A percentile compares a stretch with the other conserved stretches of the same genome.
Evolutionary conservation across 768 basidiomycete genomes (phyloP).

Genomic region (Lentinula sp.): DNA sequence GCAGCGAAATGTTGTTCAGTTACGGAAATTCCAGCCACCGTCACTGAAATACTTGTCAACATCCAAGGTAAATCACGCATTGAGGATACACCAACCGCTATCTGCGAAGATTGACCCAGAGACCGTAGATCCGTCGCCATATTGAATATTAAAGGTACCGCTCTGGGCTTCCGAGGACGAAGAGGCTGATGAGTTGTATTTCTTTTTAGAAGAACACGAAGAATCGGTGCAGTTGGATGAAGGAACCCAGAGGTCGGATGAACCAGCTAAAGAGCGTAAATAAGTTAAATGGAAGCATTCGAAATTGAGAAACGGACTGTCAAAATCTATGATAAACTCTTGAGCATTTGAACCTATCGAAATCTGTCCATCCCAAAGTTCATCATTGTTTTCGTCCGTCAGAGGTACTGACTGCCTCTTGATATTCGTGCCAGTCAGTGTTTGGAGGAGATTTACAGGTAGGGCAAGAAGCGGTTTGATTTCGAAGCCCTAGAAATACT

Average conservation of each 20-base stretch:
- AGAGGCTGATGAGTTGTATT: background rate
- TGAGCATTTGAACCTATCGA: background rate
- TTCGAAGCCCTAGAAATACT: background rate
- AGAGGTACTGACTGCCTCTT: slow-evolving; percentile 25
- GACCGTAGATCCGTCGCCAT: background rate
- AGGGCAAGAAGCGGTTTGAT: background rate
- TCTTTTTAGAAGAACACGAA: background rate
- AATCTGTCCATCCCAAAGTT: slow-evolving; percentile 12
- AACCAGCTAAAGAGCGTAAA: background rate
- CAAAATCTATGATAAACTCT: background rate
- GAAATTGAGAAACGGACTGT: background rate
- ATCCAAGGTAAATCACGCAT: background rate
- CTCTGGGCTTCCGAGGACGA: background rate
- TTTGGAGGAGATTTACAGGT: background rate
- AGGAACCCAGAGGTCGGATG: slow-evolving; percentile 9
- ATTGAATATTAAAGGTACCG: background rate
- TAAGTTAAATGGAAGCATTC: background rate
- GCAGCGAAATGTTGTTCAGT: background rate
- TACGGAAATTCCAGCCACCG: background rate
- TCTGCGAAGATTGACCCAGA: background rate
- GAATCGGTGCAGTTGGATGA: background rate
- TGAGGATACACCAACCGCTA: background rate
- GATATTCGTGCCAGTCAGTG: background rate
- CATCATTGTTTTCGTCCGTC: slow-evolving; percentile 26
- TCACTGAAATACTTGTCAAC: background rate